Evolutionary conservation across 139 green algal species (phyloP).

Genomic region (Closterium sp.): DNA sequence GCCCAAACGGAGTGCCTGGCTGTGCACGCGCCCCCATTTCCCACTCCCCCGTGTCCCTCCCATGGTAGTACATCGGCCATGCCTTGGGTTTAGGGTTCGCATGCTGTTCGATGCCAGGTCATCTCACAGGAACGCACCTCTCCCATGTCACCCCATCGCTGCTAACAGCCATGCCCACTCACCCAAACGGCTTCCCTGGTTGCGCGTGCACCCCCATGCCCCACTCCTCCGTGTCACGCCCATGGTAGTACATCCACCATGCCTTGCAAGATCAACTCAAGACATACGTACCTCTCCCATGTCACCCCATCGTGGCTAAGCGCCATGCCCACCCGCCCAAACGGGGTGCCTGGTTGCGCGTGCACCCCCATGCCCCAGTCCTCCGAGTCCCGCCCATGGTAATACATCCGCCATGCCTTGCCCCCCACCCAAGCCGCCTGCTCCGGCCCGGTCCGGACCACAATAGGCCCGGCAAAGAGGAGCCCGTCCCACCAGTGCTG

Average conservation of each 20-base stretch:
- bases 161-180: conserved; percentile 13
- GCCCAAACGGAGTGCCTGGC: conserved; percentile 11
- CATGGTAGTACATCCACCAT: too few species aligned
- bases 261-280: too few species aligned
- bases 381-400: conserved; percentile 14
- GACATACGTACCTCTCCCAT: conserved; percentile 5
- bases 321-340: conserved; percentile 17
- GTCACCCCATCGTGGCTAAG: conserved; percentile 8
- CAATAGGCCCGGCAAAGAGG: conserved; percentile 18
- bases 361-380: not conserved
- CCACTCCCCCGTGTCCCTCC: conserved; percentile 6
- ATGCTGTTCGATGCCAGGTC: too few species aligned
- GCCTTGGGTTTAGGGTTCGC: too few species aligned
- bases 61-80: conserved; percentile 38
- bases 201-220: not conserved
- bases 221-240: not conserved
- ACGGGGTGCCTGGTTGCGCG: conserved; percentile 8
- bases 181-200: not conserved
- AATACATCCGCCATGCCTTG: conserved; percentile 37
- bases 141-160: conserved; percentile 11
- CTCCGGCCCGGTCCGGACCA: conserved; percentile 6
- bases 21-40: not conserved
- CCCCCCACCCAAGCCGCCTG: not conserved
- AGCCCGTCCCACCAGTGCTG: conserved; percentile 1
- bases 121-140: too few species aligned